Percentiles rank a stretch among this genome's conserved stretches.
Evolutionary conservation across 345 rosid species (phyloP).

Genomic region (Carallia pectinifolia): DNA sequence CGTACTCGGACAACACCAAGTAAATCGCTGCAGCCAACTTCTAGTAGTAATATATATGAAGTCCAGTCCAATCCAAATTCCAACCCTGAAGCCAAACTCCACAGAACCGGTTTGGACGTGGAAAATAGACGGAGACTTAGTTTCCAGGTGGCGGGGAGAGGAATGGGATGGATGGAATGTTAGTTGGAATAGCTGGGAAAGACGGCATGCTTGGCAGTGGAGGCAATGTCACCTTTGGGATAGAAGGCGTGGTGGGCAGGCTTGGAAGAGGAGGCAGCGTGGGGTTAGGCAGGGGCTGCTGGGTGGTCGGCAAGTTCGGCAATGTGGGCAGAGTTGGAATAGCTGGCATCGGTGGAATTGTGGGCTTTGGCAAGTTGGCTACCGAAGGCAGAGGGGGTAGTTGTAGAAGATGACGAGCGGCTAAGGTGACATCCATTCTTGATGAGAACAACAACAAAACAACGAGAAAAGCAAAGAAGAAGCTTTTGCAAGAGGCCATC

Average conservation of each 20-base stretch:
- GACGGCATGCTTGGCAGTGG: conserved; percentile 25
- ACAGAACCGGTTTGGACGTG: not conserved
- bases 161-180: conserved; percentile 18
- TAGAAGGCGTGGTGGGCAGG: not conserved
- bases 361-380: not conserved
- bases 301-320: not conserved
- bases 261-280: not conserved
- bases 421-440: not conserved
- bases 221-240: conserved; percentile 14
- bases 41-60: no score
- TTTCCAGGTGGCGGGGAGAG: conserved; percentile 18
- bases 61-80: no score
- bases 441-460: not conserved
- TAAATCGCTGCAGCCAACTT: no score
- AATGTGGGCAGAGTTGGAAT: not conserved
- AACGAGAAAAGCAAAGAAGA: no score
- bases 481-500: no score
- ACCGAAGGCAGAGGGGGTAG: no score
- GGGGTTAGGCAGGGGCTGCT: not conserved
- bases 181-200: conserved; percentile 5
- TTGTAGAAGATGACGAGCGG: not conserved
- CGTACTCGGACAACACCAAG: no score
- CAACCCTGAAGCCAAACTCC: no score
- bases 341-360: not conserved
- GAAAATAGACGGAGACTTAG: not conserved